These are phyloP conservation scores for Mucor indicus DNA, from an alignment of 371 early-diverging fungal species.

Conservation along the genomic window DNA sequence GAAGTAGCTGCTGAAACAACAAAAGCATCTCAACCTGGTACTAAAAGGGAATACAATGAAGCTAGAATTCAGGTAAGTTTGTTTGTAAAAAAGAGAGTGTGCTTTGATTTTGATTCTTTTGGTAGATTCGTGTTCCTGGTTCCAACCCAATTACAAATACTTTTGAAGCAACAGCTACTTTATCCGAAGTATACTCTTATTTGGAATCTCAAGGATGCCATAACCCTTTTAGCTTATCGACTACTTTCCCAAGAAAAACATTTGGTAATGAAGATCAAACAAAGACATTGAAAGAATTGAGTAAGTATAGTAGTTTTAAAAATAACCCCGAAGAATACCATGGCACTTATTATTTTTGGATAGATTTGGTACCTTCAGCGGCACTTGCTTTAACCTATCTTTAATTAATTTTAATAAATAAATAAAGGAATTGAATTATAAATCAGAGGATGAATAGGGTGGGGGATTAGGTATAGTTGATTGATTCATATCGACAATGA, in stretches of 20 bases:
- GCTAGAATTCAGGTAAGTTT: constrained; percentile 64
- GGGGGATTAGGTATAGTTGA: neutral
- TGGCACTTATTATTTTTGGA: neutral
- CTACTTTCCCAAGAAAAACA: constrained; percentile 72
- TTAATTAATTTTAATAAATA: neutral
- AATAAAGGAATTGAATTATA: neutral
- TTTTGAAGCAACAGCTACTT: constrained; percentile 69
- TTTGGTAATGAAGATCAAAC: constrained; percentile 30
- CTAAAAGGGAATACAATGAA: constrained; percentile 65
- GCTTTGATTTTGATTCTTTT: neutral
- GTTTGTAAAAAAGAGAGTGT: neutral
- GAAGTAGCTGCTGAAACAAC: constrained; percentile 14
- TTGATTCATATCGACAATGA: no score
- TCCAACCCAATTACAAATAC: constrained; percentile 60
- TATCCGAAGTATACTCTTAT: constrained; percentile 64
- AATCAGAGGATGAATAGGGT: neutral
- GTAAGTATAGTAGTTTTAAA: constrained; percentile 22
- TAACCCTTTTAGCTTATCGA: constrained; percentile 62
- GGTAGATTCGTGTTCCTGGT: constrained; percentile 53
- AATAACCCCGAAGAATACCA: neutral
- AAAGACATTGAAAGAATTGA: constrained; percentile 50
- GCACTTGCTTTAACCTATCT: constrained; percentile 27
- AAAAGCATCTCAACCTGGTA: constrained; percentile 15
- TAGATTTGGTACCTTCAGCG: constrained; percentile 43
- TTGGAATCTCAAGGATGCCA: constrained; percentile 56